phyloP scores from a whole-genome alignment of 176 grass and related monocot genomes.

The Sorghum bicolor region Sorghum_bicolor_NCBIv3 NC_012873.2:57526501-57527000 shows the following conservation, averaged over 20 bases:
- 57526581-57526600: not conserved
- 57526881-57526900: slow-evolving; percentile 1
- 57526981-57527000: slow-evolving; percentile 99
- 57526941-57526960: not conserved
- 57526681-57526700: not conserved
- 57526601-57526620: not conserved
- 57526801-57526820: slow-evolving; percentile 99
- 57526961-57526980: slow-evolving; percentile 64
- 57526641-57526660: not conserved
- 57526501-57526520: not conserved
- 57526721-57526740: slow-evolving; percentile 48
- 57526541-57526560: not conserved
- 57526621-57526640: not conserved
- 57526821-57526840: slow-evolving; percentile 99
- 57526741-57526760: slow-evolving; percentile 99
- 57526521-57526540: not conserved
- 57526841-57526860: slow-evolving; percentile 98
- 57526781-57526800: slow-evolving; percentile 95
- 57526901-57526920: not conserved
- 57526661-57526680: not conserved
- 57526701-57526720: slow-evolving; percentile 6
- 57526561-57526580: not conserved
- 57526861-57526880: slow-evolving; percentile 72
- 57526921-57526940: not conserved
- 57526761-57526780: slow-evolving; percentile 95